Base-by-base conservation (phyloP, 2,329 filamentous ascomycete genomes). In the Phaeosphaeriaceae sp. region DNA sequence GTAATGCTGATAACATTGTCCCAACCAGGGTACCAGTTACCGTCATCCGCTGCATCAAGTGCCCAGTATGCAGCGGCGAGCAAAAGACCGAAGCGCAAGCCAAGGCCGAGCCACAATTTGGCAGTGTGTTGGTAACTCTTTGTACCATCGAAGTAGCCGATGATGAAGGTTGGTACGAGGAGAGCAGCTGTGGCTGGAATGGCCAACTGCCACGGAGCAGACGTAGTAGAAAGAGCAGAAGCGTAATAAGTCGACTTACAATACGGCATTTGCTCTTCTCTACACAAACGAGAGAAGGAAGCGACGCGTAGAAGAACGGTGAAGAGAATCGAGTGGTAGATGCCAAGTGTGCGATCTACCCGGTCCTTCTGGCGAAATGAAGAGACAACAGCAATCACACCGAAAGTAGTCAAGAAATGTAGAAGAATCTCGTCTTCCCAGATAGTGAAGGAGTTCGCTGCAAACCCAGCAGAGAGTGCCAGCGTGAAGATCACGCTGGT, bases 231-330 rank as follows among this genome's bases (percentile, higher is more conserved):
- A 2, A 89, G 91, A 10, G 90, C 87, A 0, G 94, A 97, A 4
- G 93, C 90, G 74, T 99, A 99, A 81, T 97, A 99, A 0, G 95
- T 97, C 1, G 94, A 97, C 53, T 87, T 88, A 82, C 95, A 99
- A 80, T 90, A 96, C 0, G 95, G 95, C 92, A 98, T 97, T 80
- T 99, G 95, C 80, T 99, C 95, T 77, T 99, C 95, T 57, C 95
- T 90, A 75, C 95, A 99, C 20, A 99, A 88, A 65, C 93, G 91
- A 10, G 95, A 97, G 65, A 94, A 88, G 1, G 93, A 96, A 0
- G 93, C 90, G 2, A 94, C 54, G 53, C 94, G 89, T 15, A 89
- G 90, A 13, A 98, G 84, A 5, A 92, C 74, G 56, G 95, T 83
- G 72, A 99, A 98, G 1, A 92, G 81, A 20, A 94, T 76, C 0